Base-by-base conservation (phyloP, 2,329 filamentous ascomycete species). In the Ambrosiella xylebori region DNA sequence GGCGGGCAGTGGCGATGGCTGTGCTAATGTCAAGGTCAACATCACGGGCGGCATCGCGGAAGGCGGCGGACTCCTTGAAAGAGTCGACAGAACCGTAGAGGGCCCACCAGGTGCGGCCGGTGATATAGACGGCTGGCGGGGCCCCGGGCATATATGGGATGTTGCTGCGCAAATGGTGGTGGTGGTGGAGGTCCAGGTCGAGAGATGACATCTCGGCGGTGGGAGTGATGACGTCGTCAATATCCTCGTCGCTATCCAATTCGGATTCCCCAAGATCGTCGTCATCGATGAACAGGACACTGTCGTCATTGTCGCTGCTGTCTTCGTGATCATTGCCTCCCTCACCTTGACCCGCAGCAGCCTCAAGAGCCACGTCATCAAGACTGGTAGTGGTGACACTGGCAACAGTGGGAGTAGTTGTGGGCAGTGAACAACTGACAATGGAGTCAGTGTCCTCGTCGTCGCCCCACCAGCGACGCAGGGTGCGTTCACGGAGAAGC, bases 51-150 rank as follows among this genome's bases (percentile, higher is more conserved):
- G 59, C 59, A 6, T 51, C 54, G 0, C 38, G 55, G 27, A 60
- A 60, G 9, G 44, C 51, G 1, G 50, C 15, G 19, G 45, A 53
- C 27, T 60, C 55, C 13, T 51, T n/a, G 44, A 60, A 60, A 8
- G 59, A 57, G 5, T 49, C 15, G 4, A 60, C 59, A 8, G 50
- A 55, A 2, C 59, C 59, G 9, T 60, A 57, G 7, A 60, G 41
- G 6, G 59, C 55, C 55, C 41, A 60, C 49, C 55, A 60, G 2
- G 35, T 56, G 13, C 59, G 55, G 1, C 59, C 59, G 13, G 54
- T 55, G 51, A 60, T 57, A 13, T 54, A 60, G 7, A 60, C 59
- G 11, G 39, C 38, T 1, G 55, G 47, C 15, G 41, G 15, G 3
- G 52, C 37, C n/a, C 41, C 52, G 17, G 27, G 27, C 27, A 27